Evolutionary conservation across 805 yeast genomes (phyloP).

Genomic region (Schwanniomyces polymorphus): DNA sequence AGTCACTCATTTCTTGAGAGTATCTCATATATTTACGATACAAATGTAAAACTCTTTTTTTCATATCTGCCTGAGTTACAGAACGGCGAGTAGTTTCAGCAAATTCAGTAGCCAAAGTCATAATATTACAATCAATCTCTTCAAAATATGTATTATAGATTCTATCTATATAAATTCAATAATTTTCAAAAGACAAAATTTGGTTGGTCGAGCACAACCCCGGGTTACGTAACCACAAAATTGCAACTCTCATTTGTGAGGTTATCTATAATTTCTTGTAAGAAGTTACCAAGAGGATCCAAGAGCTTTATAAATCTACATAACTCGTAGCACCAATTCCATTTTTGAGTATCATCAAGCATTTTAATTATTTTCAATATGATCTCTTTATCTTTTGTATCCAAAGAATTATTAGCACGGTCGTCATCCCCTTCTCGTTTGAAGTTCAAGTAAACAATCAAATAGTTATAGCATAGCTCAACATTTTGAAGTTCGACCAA

Average conservation of each 20-base stretch:
- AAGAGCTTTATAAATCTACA: slow-evolving; percentile 53
- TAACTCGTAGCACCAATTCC: slow-evolving; percentile 56
- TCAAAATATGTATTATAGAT: background rate
- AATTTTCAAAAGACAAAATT: slow-evolving; percentile 12
- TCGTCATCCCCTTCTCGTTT: slow-evolving; percentile 38
- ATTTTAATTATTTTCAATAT: slow-evolving; percentile 44
- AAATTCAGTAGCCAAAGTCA: slow-evolving; percentile 77
- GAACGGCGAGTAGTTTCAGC: slow-evolving; percentile 79
- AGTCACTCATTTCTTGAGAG: slow-evolving; percentile 58
- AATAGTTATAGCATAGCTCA: slow-evolving; percentile 50
- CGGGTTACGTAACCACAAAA: slow-evolving; percentile 5
- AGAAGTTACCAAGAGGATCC: slow-evolving; percentile 40
- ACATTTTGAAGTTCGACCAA: slow-evolving; percentile 41
- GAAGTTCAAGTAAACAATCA: slow-evolving; percentile 52
- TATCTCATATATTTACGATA: slow-evolving; percentile 72
- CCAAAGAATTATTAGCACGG: slow-evolving; percentile 15
- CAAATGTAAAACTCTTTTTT: slow-evolving; percentile 61
- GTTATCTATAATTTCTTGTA: slow-evolving; percentile 12
- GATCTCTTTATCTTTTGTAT: slow-evolving; percentile 37
- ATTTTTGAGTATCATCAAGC: slow-evolving; percentile 39
- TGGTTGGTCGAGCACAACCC: slow-evolving; percentile 20
- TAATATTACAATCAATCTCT: slow-evolving; percentile 7
- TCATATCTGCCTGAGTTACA: slow-evolving; percentile 58
- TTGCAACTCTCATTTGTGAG: slow-evolving; percentile 2
- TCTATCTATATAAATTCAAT: slow-evolving; percentile 2